A percentile compares a stretch with the other conserved stretches of the same genome.
Evolutionary conservation across 352 stramenopile genomes (phyloP).

Genomic region (Globisporangium apiculatum): DNA sequence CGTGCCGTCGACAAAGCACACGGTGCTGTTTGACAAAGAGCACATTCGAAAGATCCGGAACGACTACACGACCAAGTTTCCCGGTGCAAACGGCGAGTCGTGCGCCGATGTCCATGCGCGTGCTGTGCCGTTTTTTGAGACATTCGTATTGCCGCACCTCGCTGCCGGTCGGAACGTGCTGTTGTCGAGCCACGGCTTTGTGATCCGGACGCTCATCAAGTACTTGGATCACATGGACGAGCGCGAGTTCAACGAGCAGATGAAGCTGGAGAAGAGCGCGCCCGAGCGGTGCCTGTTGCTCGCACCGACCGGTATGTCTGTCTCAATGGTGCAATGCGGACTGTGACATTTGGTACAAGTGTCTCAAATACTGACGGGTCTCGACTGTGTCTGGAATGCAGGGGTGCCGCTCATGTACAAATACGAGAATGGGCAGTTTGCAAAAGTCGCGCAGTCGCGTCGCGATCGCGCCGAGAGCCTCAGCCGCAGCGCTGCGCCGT

Average conservation of each 20-base stretch:
- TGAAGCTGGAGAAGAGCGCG: slow-evolving; percentile 77
- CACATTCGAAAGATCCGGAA: slow-evolving; percentile 75
- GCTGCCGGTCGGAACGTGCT: slow-evolving; percentile 67
- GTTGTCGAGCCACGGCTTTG: slow-evolving; percentile 76
- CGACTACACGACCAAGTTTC: slow-evolving; percentile 75
- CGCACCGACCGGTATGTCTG: slow-evolving; percentile 53
- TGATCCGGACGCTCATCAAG: slow-evolving; percentile 84
- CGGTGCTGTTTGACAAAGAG: slow-evolving; percentile 64
- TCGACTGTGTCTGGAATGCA: slow-evolving; percentile 8
- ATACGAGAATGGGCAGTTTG: slow-evolving; percentile 64
- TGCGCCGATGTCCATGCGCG: slow-evolving; percentile 76
- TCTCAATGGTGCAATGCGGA: no score
- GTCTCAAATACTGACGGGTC: background rate
- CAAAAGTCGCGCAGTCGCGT: slow-evolving; percentile 61
- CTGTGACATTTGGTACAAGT: background rate
- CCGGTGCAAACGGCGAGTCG: slow-evolving; percentile 70
- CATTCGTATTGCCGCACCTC: slow-evolving; percentile 71
- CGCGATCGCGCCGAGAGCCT: slow-evolving; percentile 70
- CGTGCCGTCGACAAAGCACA: slow-evolving; percentile 69
- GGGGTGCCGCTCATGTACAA: slow-evolving; percentile 81
- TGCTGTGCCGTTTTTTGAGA: slow-evolving; percentile 70
- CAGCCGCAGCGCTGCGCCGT: slow-evolving; percentile 59
- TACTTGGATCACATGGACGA: slow-evolving; percentile 75
- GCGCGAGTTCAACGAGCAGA: slow-evolving; percentile 68
- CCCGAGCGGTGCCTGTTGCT: slow-evolving; percentile 68